Evolutionary conservation across 306 rosid species (phyloP), one percentile per base, ranked within the genome.

Genomic region (Dryas drummondii): DNA sequence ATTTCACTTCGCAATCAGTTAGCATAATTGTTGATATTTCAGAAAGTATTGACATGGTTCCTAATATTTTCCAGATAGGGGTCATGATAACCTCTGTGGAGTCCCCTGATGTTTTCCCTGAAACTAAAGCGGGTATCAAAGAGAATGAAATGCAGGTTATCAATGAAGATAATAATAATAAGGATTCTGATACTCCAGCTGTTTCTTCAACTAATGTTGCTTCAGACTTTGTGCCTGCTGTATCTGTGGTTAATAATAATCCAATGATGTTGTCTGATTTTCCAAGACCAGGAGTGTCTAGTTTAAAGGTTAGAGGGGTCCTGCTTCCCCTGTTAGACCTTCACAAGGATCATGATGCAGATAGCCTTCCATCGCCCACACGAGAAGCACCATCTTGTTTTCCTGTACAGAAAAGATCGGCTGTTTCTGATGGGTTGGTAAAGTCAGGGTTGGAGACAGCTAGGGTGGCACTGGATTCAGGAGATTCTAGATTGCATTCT

Each of bases 341-440:
- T 80, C 99, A 96, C 84, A 91, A 89, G 88, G 98, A 90, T 77
- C 99, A 96, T 67, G 99, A 96, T 79, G 84, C 41, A 47, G 99
- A 96, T 85, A 90, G 98, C 82, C 91, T 96, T 72, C 99, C 99
- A 26, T 96, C 99, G 15, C 99, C 99, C 44, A 96, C 99, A 4
- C 87, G 93, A 40, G 97, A 90, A 76, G 79, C 87, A 57, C 85
- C 90, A 16, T 66, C 89, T 2, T 49, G 79, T 79, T 87, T 92
- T 48, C 77, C 87, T 60, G 88, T 83, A 57, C 79, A 74, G 74
- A 94, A 82, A 72, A 60, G 68, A 65, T 62, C 76, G 66, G 69
- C 84, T 60, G 77, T 67, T 56, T 85, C 72, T 51, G 85, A 89
- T 53, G 87, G 79, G 64, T 46, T 70, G 49, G 81, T 68, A 75